phyloP scores from a whole-genome alignment of 225 moss, liverwort and hornwort genomes.

The Polytrichum formosum region DNA sequence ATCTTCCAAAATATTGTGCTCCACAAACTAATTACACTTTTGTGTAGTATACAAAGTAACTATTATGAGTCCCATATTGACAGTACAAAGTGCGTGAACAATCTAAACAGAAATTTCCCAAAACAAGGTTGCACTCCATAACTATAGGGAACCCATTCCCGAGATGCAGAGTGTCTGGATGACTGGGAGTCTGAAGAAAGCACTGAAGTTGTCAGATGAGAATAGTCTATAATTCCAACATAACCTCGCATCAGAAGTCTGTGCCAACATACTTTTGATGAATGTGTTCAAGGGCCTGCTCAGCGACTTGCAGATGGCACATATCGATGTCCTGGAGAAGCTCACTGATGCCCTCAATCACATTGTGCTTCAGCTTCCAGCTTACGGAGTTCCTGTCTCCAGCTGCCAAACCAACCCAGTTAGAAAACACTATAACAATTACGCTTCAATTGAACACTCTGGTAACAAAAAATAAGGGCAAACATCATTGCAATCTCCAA shows the following conservation, averaged over 20 bases:
- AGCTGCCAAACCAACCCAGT: constrained; percentile 38
- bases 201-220: too few species aligned
- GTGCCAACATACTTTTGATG: constrained; percentile 81
- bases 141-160: too few species aligned
- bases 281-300: constrained; percentile 98
- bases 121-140: too few species aligned
- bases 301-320: constrained; percentile 92
- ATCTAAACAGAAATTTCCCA: too few species aligned
- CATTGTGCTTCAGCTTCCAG: constrained; percentile 98
- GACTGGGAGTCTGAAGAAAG: too few species aligned
- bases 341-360: constrained; percentile 94
- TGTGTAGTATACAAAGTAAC: too few species aligned
- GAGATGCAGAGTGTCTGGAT: too few species aligned
- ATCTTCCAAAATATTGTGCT: too few species aligned
- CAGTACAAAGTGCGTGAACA: too few species aligned
- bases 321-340: constrained; percentile 77
- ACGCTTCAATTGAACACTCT: not conserved
- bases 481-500: not conserved
- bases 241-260: not conserved
- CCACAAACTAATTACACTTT: too few species aligned
- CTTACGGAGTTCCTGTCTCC: constrained; percentile 91
- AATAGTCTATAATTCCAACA: too few species aligned
- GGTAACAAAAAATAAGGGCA: not conserved
- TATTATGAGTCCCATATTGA: too few species aligned
- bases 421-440: not conserved